Conservation (phyloP, 768 basidiomycete genomes). For the Boletus eberwhitei region DNA sequence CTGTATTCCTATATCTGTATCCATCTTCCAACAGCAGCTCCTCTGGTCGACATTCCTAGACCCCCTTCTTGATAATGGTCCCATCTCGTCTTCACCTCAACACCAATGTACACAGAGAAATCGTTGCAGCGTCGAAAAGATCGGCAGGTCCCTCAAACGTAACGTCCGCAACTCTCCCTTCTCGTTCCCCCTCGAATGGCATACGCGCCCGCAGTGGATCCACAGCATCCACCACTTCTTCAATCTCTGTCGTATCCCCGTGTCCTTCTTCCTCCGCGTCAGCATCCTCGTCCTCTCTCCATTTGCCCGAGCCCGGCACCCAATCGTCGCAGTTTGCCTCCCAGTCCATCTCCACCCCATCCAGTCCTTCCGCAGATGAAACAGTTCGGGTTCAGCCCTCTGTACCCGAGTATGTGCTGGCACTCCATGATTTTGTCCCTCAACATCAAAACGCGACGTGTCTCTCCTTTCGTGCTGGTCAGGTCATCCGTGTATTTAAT, state of each 20-base stretch:
- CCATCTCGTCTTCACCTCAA: slow-evolving; percentile 47
- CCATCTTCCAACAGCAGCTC: neutral
- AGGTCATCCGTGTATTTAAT: slow-evolving; percentile 88
- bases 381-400: slow-evolving; percentile 39
- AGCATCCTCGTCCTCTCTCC: slow-evolving; percentile 47
- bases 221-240: slow-evolving; percentile 55
- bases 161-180: slow-evolving; percentile 19
- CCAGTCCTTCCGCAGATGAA: slow-evolving; percentile 45
- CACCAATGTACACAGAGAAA: slow-evolving; percentile 38
- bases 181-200: slow-evolving; percentile 12
- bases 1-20: slow-evolving; percentile 28
- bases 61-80: slow-evolving; percentile 35
- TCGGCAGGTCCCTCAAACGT: slow-evolving; percentile 30
- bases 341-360: slow-evolving; percentile 33
- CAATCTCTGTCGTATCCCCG: slow-evolving; percentile 54
- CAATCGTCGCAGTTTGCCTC: slow-evolving; percentile 26
- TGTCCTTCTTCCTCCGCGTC: slow-evolving; percentile 49
- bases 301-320: slow-evolving; percentile 33
- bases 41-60: too few relatives aligned
- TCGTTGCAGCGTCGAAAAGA: slow-evolving; percentile 33
- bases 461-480: slow-evolving; percentile 84
- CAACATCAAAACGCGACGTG: slow-evolving; percentile 72
- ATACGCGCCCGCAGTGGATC: slow-evolving; percentile 48
- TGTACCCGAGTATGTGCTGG: slow-evolving; percentile 72
- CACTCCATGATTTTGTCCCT: slow-evolving; percentile 88